Base-by-base conservation (phyloP, 192 early-diverging fungal genomes). In the Podila minutissima region DNA sequence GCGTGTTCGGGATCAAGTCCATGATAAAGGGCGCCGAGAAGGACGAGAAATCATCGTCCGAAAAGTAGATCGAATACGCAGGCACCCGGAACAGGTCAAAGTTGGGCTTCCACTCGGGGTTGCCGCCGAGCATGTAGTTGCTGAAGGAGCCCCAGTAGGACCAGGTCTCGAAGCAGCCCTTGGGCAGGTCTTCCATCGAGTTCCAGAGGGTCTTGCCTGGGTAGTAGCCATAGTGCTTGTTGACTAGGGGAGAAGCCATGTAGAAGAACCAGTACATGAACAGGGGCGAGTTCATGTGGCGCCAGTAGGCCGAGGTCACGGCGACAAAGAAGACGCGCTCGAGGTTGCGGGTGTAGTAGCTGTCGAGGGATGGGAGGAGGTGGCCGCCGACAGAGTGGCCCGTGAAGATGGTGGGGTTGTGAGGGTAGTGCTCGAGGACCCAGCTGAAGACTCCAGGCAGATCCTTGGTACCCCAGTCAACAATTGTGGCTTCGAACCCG, bases 221-320 rank as follows among this genome's bases (percentile, higher is more conserved):
- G 49, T 66, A 81, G 35, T 46, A 81, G 37, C 77, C 77, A 28
- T 81, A 81, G 6, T 48, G 66, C 8, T 29, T 24, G 20, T 81
- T 81, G 55, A 73, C 58, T 9, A 81, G 58, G 0, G 77, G 77
- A 17, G 77, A 81, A 20, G 77, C 77, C 19, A 81, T 60, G 26
- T 63, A 69, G 55, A 81, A 81, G 71, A 81, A 81, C 77, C 77
- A 81, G 62, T 81, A 81, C 15, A 33, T 73, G 67, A 81, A 81
- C 48, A 81, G 33, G 7, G 77, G 77, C 28, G 65, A 68, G 29
- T 81, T 81, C 77, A 81, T 81, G 22, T 55, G 31, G 51, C 71
- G 66, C 77, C 77, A 81, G 65, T 73, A 69, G 24, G 77, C 77
- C 24, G 77, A 73, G 5, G 71, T 81, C 48, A 71, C 77, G 58